These are phyloP conservation scores for Penicillium olsonii DNA, from an alignment of 2,329 filamentous ascomycete species.

Conservation along the genomic window DNA sequence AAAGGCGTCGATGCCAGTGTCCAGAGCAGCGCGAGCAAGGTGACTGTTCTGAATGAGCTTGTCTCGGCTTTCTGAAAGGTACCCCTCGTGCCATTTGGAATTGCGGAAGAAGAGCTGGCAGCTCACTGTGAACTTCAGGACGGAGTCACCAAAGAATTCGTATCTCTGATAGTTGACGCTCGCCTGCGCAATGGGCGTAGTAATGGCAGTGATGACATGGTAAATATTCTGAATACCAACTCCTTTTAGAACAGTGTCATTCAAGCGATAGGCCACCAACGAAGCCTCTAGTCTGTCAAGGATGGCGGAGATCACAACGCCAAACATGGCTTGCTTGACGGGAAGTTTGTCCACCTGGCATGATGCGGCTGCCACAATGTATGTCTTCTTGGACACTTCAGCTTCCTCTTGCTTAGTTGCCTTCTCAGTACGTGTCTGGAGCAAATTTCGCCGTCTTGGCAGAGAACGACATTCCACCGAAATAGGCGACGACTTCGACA, in stretches of 20 bases:
- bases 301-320: conserved; percentile 70
- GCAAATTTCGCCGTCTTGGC: conserved; percentile 31
- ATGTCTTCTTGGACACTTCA: conserved; percentile 17
- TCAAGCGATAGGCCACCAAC: conserved; percentile 64
- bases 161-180: conserved; percentile 74
- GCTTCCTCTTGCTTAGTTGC: conserved; percentile 6
- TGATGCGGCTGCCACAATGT: conserved; percentile 21
- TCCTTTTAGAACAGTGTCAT: conserved; percentile 54
- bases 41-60: conserved; percentile 72
- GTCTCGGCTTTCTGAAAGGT: conserved; percentile 69
- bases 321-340: conserved; percentile 48
- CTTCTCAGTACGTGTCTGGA: conserved; percentile 18
- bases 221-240: conserved; percentile 57
- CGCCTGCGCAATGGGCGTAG: conserved; percentile 61
- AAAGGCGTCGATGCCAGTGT: conserved; percentile 68
- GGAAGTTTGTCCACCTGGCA: conserved; percentile 48
- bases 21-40: conserved; percentile 66
- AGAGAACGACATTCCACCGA: conserved; percentile 30
- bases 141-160: conserved; percentile 83
- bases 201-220: conserved; percentile 69
- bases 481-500: conserved; percentile 7
- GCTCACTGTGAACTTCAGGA: conserved; percentile 74
- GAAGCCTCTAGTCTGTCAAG: conserved; percentile 67
- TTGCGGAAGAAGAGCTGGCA: conserved; percentile 64
- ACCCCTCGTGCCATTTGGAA: conserved; percentile 72